Evolutionary conservation across 805 yeast species (phyloP).

Genomic region (Candida stauntonica): DNA sequence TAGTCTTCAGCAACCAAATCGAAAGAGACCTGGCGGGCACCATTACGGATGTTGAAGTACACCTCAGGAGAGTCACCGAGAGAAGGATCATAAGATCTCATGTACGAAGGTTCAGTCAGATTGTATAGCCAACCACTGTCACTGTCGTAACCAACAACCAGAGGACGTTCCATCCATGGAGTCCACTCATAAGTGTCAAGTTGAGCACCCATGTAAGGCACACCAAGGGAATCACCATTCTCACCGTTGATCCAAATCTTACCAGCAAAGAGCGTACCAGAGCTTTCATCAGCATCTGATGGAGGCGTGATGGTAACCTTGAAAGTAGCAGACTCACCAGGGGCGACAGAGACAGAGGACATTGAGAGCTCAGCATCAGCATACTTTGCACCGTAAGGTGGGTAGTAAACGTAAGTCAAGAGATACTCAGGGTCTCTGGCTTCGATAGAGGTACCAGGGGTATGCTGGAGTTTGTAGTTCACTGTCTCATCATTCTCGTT

Average conservation of each 20-base stretch:
- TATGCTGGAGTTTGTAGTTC: constrained; percentile 8
- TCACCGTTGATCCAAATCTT: constrained; percentile 12
- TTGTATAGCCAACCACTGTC: constrained; percentile 3
- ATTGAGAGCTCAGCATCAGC: constrained; percentile 9
- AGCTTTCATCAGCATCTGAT: background rate
- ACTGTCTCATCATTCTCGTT: constrained; percentile 10
- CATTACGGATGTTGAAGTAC: constrained; percentile 9
- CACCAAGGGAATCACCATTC: constrained; percentile 14
- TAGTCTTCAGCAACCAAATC: constrained; percentile 17
- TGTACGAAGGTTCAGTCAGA: constrained; percentile 2
- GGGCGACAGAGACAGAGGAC: constrained; percentile 5
- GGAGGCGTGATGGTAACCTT: constrained; percentile 10
- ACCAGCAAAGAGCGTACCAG: constrained; percentile 13
- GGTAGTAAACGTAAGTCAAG: constrained; percentile 6
- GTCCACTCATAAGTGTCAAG: constrained; percentile 11
- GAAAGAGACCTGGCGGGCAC: constrained; percentile 7
- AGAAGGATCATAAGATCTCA: constrained; percentile 2
- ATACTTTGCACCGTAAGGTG: constrained; percentile 4
- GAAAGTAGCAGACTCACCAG: constrained; percentile 14
- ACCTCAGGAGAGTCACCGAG: constrained; percentile 5
- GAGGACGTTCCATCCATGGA: constrained; percentile 2
- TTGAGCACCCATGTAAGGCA: constrained; percentile 20
- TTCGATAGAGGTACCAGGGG: constrained; percentile 8
- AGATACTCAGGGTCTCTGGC: constrained; percentile 2
- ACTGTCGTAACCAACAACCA: constrained; percentile 6